Conservation (phyloP, 768 basidiomycete species). For the Mycena capillaripes region DNA sequence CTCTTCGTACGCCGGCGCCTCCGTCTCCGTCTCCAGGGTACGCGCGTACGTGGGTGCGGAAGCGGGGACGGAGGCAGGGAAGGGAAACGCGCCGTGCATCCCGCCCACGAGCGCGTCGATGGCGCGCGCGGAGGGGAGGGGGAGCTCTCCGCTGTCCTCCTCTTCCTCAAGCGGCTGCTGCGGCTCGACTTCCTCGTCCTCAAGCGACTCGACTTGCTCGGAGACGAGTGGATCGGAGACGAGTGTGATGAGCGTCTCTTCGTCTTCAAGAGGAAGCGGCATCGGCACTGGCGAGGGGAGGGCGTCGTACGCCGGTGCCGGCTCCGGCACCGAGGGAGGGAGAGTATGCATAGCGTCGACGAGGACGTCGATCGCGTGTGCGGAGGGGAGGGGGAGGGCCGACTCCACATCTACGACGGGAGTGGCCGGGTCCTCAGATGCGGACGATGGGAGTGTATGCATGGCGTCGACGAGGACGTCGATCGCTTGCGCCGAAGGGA, state of each 20-base stretch:
- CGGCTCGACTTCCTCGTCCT: not conserved
- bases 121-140: constrained; percentile 8
- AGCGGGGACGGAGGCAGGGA: not conserved
- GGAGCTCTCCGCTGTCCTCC: not conserved
- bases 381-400: not conserved
- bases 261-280: not conserved
- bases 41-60: no score
- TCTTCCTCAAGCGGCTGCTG: not conserved
- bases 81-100: not conserved
- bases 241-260: no score
- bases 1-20: not conserved
- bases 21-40: not conserved
- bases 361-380: not conserved
- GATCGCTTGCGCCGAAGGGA: not conserved
- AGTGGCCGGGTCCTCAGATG: no score
- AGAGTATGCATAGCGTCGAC: not conserved
- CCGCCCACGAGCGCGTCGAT: constrained; percentile 17
- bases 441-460: not conserved
- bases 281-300: no score
- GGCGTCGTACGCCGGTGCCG: not conserved
- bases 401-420: no score
- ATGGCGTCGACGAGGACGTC: not conserved
- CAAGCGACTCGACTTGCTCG: not conserved
- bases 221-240: not conserved
- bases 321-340: not conserved